Evolutionary conservation across 805 yeast species (phyloP).

Genomic region (Saccharomyces paradoxus): DNA sequence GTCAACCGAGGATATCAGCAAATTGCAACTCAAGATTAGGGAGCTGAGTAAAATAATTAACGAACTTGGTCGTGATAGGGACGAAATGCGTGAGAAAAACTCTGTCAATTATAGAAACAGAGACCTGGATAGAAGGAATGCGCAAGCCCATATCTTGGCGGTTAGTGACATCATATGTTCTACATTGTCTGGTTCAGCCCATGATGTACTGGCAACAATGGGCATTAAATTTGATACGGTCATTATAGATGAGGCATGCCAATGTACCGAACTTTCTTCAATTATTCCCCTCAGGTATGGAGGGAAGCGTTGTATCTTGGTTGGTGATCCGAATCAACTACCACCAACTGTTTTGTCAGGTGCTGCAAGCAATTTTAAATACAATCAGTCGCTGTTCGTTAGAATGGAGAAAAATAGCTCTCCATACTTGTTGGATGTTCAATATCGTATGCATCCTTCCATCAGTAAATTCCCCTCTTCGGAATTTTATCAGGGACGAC

Average conservation of each 20-base stretch:
- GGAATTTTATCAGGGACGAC: constrained; percentile 66
- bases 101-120: constrained; percentile 62
- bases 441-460: constrained; percentile 95
- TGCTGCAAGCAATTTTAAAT: constrained; percentile 68
- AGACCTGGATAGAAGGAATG: constrained; percentile 68
- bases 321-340: constrained; percentile 95
- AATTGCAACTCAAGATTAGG: constrained; percentile 44
- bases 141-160: constrained; percentile 62
- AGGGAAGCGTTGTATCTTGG: constrained; percentile 85
- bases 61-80: constrained; percentile 63
- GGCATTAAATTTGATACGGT: constrained; percentile 81
- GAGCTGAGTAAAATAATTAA: constrained; percentile 54
- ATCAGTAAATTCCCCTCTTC: constrained; percentile 81
- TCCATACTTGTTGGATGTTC: constrained; percentile 72
- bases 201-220: constrained; percentile 68
- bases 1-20: constrained; percentile 38
- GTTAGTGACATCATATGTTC: constrained; percentile 84
- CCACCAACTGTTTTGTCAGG: constrained; percentile 95
- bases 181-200: constrained; percentile 90
- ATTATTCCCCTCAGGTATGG: constrained; percentile 90
- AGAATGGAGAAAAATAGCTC: constrained; percentile 70
- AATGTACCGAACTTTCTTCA: constrained; percentile 87
- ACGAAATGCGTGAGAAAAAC: constrained; percentile 67
- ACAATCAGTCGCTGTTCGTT: constrained; percentile 89
- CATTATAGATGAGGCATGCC: constrained; percentile 94